Percentiles rank a stretch among this genome's conserved stretches.
These are phyloP conservation scores for Aspergillus ibericus DNA, from an alignment of 2,329 filamentous ascomycete genomes.

Conservation along the genomic window DNA sequence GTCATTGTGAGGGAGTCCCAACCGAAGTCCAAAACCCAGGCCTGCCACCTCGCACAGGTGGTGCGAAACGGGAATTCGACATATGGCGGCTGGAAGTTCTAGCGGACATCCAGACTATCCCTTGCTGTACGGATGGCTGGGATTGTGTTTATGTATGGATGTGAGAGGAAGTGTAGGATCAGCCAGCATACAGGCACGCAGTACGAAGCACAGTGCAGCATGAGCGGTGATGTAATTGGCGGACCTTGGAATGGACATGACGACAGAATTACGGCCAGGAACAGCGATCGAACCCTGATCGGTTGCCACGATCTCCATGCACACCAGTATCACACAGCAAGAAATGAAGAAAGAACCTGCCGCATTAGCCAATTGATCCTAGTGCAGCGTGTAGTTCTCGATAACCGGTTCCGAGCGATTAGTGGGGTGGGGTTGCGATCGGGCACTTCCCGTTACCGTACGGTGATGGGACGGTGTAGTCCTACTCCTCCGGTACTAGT, in stretches of 20 bases:
- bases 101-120: neutral
- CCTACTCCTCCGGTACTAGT: neutral
- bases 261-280: neutral
- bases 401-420: neutral
- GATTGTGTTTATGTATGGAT: too few relatives aligned
- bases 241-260: neutral
- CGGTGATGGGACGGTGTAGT: neutral
- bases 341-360: too few relatives aligned
- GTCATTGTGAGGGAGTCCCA: constrained; percentile 45
- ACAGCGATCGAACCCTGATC: neutral
- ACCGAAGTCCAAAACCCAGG: constrained; percentile 35
- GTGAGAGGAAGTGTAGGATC: too few relatives aligned
- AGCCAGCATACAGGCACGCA: neutral
- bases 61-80: constrained; percentile 34
- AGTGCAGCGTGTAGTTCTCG: neutral
- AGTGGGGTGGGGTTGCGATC: neutral
- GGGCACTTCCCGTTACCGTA: neutral
- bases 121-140: constrained; percentile 6
- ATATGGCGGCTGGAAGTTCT: constrained; percentile 42
- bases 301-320: neutral
- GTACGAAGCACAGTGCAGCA: neutral
- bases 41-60: constrained; percentile 34
- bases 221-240: neutral
- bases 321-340: too few relatives aligned
- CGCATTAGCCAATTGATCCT: neutral